Base-by-base conservation (phyloP, 2,329 filamentous ascomycete genomes). In the Penicillium sp. region DNA sequence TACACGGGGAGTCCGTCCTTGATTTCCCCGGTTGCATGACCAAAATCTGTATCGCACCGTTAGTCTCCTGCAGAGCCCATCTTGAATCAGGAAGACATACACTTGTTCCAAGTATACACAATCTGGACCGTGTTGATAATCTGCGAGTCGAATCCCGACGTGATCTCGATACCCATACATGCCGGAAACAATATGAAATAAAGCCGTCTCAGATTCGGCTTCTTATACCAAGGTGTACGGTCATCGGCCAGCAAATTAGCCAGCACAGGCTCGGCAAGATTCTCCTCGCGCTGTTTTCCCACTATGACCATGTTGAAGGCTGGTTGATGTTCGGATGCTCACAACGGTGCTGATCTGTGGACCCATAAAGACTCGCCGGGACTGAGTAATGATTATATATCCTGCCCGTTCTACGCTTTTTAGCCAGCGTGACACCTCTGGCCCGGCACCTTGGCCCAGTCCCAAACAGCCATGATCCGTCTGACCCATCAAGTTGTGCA, bases 151-250 rank as follows among this genome's bases (percentile, higher is more conserved):
- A 84, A 85, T 0, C 82, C 82, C 4, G 81, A 83, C 0, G 82
- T 85, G 63, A 83, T 82, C 70, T 86, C 84, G 54, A 86, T 83
- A 45, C 83, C 83, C 73, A 86, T 82, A 66, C 81, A 84, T 41
- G 81, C 82, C 23, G 82, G 81, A 55, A 86, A 81, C 47, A 86
- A 76, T 56, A 82, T 69, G 7, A 86, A 65, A 63, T 86, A 86
- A 37, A 86, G 73, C 18, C 65, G 65, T 50, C 82, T 76, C 38
- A 86, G 71, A 59, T 86, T 86, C 1, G 79, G 81, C 68, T 86
- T 86, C 63, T 75, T 77, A 72, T 79, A 85, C 81, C 82, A 86
- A 53, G 71, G 70, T 32, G 73, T 72, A 34, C 69, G 68, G 56
- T 80, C 77, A 13, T 62, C 49, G n/a, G 46, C 35, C 45, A 65